Conservation (phyloP, 768 basidiomycete species). For the Leccinum arenicola region DNA sequence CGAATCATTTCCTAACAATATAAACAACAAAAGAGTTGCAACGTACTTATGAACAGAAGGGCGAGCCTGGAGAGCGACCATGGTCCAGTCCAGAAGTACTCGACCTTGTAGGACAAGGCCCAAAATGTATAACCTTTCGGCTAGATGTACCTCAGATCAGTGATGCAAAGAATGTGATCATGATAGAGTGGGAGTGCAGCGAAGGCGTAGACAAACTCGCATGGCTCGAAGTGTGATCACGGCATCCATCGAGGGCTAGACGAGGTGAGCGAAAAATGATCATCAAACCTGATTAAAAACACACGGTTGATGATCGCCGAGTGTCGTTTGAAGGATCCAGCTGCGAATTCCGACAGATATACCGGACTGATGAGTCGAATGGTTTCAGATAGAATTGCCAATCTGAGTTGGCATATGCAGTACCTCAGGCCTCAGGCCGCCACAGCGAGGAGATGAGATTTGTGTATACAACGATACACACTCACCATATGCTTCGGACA, state of each 20-base stretch:
- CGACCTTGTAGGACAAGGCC: background rate
- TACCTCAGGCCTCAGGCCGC: no score
- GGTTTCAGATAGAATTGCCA: no score
- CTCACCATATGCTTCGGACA: no score
- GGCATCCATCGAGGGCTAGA: background rate
- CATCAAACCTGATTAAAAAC: no score
- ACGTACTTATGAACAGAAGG: background rate
- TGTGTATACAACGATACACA: no score
- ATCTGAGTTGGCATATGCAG: no score
- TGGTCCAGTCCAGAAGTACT: no score
- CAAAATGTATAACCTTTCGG: background rate
- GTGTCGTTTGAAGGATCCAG: background rate
- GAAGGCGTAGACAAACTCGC: background rate
- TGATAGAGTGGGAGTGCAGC: slow-evolving; percentile 1
- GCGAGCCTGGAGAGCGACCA: background rate
- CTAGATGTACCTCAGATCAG: background rate
- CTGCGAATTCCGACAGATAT: no score
- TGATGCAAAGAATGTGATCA: slow-evolving; percentile 1
- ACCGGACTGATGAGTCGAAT: no score
- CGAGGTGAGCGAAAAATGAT: background rate
- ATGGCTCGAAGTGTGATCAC: background rate
- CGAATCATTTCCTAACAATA: background rate
- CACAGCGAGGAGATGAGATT: no score
- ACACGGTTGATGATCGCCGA: background rate
- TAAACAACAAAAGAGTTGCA: background rate